Evolutionary conservation across 1,284 basidiomycete genomes (phyloP), one percentile per base, ranked within the genome.

Genomic region (Pisolithus thermaeus): DNA sequence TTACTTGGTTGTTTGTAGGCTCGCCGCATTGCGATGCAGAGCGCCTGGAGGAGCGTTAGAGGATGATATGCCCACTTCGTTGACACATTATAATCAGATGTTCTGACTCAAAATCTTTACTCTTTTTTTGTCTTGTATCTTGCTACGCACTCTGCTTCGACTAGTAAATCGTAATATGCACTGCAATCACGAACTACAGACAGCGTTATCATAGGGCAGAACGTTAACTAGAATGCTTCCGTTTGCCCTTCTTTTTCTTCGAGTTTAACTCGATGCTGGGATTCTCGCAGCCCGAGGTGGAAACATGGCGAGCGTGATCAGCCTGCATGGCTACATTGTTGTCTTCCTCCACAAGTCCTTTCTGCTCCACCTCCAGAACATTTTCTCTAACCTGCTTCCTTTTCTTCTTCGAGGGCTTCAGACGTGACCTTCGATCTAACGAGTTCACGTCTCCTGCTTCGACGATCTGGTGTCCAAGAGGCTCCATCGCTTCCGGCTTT

Each of bases 1-100:
- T 67, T 47, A 2, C 18, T 35, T 6, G 46, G 16, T 53, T 55
- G 47, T 44, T 11, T 51, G 27, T 54, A 84, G 83, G 84, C 84
- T 22, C 75, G 80, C 53, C 79, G 84, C 44, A 87, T 87, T 58
- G 78, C 84, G 27, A 77, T 87, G 78, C 84, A 87, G 61, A 87
- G 84, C 57, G 84, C 84, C 32, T 87, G 84, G 84, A 76, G 84
- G 62, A 73, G 79, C 52, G 70, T 75, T 23, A 73, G 77, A 50
- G 75, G 72, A 58, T 83, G 53, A 64, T 37, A 42, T 41, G 12
- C n/a, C 16, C 23, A n/a, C 7, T 22, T 39, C 18, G 22, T 18
- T 39, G 37, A 7, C 4, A 30, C 14, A 3, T 7, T 12, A 25
- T 28, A 27, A 23, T n/a, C 27, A 43, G 23, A 27, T n/a, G 42